A percentile compares a stretch with the other conserved stretches of the same genome.
phyloP scores from a whole-genome alignment of 345 rosid species.

The Populus alba region DNA sequence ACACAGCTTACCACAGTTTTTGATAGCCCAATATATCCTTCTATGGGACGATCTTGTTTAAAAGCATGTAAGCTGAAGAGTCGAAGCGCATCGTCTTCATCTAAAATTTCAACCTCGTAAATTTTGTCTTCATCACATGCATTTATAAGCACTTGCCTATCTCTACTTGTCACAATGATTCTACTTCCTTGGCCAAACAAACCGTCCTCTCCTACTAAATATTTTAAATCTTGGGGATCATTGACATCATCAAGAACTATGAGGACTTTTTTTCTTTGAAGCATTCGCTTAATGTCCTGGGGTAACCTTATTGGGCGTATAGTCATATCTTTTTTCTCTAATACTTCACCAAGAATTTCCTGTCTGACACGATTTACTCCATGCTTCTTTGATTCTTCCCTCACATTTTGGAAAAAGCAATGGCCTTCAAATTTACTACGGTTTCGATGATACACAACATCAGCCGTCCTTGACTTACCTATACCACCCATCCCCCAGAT shows the following conservation, averaged over 20 bases:
- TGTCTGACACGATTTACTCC: background rate
- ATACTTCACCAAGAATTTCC: background rate
- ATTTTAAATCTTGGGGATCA: background rate
- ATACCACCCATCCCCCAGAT: slow-evolving; percentile 10
- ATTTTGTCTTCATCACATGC: background rate
- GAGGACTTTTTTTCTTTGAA: background rate
- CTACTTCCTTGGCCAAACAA: background rate
- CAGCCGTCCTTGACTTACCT: slow-evolving; percentile 2
- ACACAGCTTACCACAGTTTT: background rate
- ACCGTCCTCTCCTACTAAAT: background rate
- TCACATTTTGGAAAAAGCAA: background rate
- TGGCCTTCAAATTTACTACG: background rate
- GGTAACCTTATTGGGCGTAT: too few species aligned
- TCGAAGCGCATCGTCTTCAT: background rate
- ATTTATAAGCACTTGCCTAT: background rate
- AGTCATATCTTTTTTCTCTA: background rate
- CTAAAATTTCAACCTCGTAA: background rate
- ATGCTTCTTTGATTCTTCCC: background rate
- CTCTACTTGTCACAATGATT: background rate
- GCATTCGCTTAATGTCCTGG: too few species aligned
- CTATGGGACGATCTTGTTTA: background rate
- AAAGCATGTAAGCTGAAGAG: slow-evolving; percentile 10
- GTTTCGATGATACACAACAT: background rate
- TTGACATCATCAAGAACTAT: slow-evolving; percentile 3
- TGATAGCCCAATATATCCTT: background rate